Conservation (phyloP, 2,329 filamentous ascomycete species). For the Colletotrichum viniferum region DNA sequence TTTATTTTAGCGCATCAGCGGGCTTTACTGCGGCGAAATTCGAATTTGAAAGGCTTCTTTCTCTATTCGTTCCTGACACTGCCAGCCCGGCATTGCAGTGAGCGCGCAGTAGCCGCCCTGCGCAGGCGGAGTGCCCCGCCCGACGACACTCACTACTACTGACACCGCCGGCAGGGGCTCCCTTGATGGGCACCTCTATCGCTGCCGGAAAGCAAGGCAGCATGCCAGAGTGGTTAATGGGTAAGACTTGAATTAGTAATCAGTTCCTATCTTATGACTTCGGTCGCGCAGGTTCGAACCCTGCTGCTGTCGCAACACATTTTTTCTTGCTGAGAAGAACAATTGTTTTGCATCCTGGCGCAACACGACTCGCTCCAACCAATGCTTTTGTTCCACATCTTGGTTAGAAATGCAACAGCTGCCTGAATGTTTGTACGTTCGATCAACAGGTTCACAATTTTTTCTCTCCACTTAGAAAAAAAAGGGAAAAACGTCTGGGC, state of each 20-base stretch:
- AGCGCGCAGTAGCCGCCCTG: neutral
- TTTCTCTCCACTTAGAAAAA: neutral
- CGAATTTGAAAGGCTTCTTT: fast-evolving
- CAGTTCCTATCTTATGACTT: conserved; percentile 14
- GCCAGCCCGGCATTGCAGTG: neutral
- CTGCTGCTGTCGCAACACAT: conserved; percentile 14
- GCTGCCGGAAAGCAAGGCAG: neutral
- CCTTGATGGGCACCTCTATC: neutral
- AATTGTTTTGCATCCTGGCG: neutral
- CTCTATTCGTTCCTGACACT: neutral
- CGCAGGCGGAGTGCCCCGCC: neutral
- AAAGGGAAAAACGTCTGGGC: neutral
- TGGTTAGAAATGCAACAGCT: neutral
- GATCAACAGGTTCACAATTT: neutral
- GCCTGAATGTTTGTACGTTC: neutral
- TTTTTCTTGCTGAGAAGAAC: neutral
- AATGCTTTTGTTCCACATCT: fast-evolving
- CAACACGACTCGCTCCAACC: neutral
- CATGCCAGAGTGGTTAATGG: conserved; percentile 21
- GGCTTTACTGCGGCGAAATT: neutral
- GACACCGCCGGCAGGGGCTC: neutral
- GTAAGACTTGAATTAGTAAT: conserved; percentile 14
- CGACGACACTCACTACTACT: neutral
- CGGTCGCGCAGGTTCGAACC: conserved; percentile 22
- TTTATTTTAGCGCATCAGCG: neutral